Base-by-base conservation (phyloP, 164 flowering plant genomes). In the Akebia trifoliata region DNA sequence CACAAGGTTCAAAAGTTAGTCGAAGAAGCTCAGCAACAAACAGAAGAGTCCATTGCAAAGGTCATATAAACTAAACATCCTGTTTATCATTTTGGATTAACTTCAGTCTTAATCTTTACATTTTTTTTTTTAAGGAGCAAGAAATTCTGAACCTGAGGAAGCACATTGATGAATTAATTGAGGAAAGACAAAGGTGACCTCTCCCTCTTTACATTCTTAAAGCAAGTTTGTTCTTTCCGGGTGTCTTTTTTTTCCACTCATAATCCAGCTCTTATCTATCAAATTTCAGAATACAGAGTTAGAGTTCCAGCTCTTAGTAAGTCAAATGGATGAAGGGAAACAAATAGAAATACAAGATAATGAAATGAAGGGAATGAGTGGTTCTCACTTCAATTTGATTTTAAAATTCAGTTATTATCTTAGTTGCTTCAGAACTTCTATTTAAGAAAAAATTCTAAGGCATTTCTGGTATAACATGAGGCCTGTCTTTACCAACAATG, bases 141-240 rank as follows among this genome's bases (percentile, higher is more conserved):
- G 87, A 85, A 70, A 73, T 77, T 62, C 60, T 61, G 38, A 65
- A 73, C 17, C 74, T 85, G 25, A 76, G 65, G 68, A 67, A 67
- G 61, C 79, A 78, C 58, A 59, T 82, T 18, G 17, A 71, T 46
- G 81, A 80, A 51, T 70, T 90, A 34, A 61, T 64, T 15, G 79
- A 77, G 55, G 89, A 90, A 75, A 76, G 78, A 72, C 78, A 81
- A 40, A 78, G 93, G 95, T 90, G 29, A 57, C 6, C 49, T 29
- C 25, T 31, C 22, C 17, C 18, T 21, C 52, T 0, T 34, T 10
- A 0, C 38, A 31, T 30, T 4, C 20, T 32, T 11, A 36, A 40
- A 61, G 21, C 32, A 18, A 40, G 26, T 57, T 32, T 24, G 57
- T 9, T 12, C 6, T 40, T 40, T 20, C 6, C 6, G 22, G 3